Base-by-base conservation (phyloP, 345 rosid genomes). In the Citrus inodora region DNA sequence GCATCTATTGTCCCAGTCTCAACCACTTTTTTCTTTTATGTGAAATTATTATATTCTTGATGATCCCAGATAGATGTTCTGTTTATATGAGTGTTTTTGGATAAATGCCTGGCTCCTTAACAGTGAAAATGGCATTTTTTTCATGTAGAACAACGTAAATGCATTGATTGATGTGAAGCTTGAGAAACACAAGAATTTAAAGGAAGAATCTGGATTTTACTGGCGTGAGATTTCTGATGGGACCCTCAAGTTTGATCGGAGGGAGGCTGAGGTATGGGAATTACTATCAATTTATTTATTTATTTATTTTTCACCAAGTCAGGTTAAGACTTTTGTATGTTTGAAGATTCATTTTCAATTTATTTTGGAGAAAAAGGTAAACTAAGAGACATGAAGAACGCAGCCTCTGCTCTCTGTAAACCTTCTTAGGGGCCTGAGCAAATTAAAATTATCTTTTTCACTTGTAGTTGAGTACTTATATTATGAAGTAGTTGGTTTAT, bases 121-220 rank as follows among this genome's bases (percentile, higher is more conserved):
- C 4, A 3, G 1, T 67, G 46, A 53, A 53, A 53, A 53, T 33
- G 56, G 33, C 10, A 53, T 67, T 72, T 75, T 79, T 71, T 78
- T 32, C 33, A 9, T n/a, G 69, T 84, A 95, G 99, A 87, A 86
- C 84, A 89, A 93, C 74, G 97, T 88, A 74, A 87, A 88, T 82
- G 91, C 95, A 56, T 85, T 93, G 88, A 91, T 95, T 62, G 97
- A 95, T 74, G 86, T 87, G 97, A 95, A 92, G 84, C 97, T 95
- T 13, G 99, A 92, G 84, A 95, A 92, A 81, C 91, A 92, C 94
- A 93, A 92, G 86, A 93, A 95, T 82, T 80, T 92, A 78, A 77
- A 88, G 80, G 99, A 95, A 84, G 98, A 93, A 86, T 91, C 92
- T 68, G 40, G 80, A 73, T 93, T 90, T 80, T 91, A 84, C 90